Evolutionary conservation across 1,284 basidiomycete species (phyloP), one percentile per base, ranked within the genome.

Genomic region (Cryptococcus neoformans): DNA sequence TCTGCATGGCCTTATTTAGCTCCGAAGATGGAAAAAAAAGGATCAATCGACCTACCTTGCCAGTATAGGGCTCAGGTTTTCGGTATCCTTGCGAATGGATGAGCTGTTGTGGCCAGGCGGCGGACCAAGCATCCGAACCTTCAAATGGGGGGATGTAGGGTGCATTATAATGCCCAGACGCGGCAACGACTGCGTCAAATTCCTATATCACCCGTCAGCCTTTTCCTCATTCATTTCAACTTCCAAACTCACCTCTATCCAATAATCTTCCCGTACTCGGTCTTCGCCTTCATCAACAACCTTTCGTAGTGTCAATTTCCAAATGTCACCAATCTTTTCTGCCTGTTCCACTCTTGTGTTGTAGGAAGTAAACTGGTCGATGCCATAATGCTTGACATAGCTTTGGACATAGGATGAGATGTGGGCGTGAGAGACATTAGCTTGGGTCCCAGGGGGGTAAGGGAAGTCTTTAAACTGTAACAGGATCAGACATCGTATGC

Each of bases 291-390:
- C 39, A 78, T 78, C 82, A 73, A 53, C 53, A 12, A 83, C 21
- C 77, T 79, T 42, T 62, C 67, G 53, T 14, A 73, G 46, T 1
- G 60, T 64, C 50, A 70, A 55, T 10, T 50, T 46, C 69, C 67
- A 71, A 37, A 52, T 60, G 14, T 54, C 52, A 3, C 53, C 69
- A 28, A 75, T 62, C 58, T 82, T 82, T 53, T 80, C 73, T 7
- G 79, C 73, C 3, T 66, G 72, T 62, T 83, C 82, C 0, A 83
- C 81, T 0, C 82, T 78, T 0, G 83, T 83, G 62, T 81, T 80
- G 66, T 80, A 83, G 0, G 73, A 74, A 1, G 77, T 67, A n/a
- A 78, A 59, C 0, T 68, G 65, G 54, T 81, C 80, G 54, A 51
- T 77, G 76, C 35, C 79, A 73, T 69, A 81, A 79, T 42, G 70